phyloP scores from a whole-genome alignment of 2,329 filamentous ascomycete species.

The Tothia fuscella region DNA sequence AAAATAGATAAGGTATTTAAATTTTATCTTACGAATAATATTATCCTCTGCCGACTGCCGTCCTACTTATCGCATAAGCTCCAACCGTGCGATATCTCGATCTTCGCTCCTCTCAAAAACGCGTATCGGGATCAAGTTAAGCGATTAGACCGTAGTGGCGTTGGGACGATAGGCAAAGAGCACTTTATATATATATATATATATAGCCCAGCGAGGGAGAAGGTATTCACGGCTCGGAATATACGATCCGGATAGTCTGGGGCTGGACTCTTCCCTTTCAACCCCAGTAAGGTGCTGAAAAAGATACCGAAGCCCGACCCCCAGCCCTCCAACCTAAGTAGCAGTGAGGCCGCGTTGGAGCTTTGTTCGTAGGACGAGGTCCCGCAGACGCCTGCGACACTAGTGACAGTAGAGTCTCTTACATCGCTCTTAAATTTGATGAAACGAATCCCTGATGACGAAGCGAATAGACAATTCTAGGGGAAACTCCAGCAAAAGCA shows the following conservation, averaged over 20 bases:
- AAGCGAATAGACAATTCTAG: background rate
- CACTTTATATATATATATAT: slow-evolving; percentile 3
- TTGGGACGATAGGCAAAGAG: slow-evolving; percentile 1
- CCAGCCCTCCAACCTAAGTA: background rate
- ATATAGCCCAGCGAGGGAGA: slow-evolving; percentile 3
- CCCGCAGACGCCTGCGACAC: background rate
- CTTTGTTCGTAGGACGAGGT: background rate
- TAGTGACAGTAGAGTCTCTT: background rate
- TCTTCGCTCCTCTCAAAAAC: background rate
- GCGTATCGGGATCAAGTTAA: slow-evolving; percentile 5
- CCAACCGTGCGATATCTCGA: slow-evolving; percentile 2
- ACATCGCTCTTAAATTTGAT: background rate
- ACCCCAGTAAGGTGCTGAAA: slow-evolving; percentile 1
- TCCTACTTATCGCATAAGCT: slow-evolving; percentile 4
- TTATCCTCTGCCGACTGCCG: slow-evolving; percentile 6
- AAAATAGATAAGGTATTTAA: slow-evolving; percentile 2
- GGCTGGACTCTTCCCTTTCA: slow-evolving; percentile 5
- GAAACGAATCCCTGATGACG: slow-evolving; percentile 1
- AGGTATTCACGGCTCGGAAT: background rate
- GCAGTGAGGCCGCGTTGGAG: background rate
- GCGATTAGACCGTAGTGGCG: background rate
- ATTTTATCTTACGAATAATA: slow-evolving; percentile 5
- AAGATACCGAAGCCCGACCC: background rate
- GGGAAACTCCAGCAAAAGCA: slow-evolving; percentile 1
- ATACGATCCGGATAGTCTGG: slow-evolving; percentile 7